Conservation (phyloP, 2,329 filamentous ascomycete species). For the Colletotrichum theobromicola region DNA sequence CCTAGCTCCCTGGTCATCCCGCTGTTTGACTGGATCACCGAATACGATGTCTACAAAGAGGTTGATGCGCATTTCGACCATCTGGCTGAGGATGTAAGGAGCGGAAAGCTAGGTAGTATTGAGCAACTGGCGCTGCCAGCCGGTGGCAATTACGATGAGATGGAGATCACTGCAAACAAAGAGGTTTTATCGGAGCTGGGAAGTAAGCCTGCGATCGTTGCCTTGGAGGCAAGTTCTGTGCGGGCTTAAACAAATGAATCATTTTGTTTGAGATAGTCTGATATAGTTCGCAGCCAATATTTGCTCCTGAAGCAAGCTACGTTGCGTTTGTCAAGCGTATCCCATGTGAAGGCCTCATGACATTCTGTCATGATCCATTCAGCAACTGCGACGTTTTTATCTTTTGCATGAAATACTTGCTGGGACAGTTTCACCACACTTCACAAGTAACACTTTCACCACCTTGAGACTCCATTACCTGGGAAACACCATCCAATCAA, state of each 20-base stretch:
- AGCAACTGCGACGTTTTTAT: too few species aligned
- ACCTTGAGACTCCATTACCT: too few species aligned
- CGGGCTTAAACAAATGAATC: background rate
- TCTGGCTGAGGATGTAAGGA: background rate
- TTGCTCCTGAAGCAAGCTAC: background rate
- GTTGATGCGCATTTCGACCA: background rate
- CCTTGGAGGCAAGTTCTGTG: background rate
- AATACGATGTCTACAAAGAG: background rate
- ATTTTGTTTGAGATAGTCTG: background rate
- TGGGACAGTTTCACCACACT: too few species aligned
- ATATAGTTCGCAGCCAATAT: background rate
- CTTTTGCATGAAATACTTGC: too few species aligned
- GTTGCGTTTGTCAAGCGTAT: too few species aligned
- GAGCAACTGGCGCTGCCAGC: background rate
- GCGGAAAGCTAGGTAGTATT: background rate
- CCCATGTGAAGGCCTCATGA: too few species aligned
- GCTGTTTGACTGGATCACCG: background rate
- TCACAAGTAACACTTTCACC: too few species aligned
- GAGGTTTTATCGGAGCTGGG: background rate
- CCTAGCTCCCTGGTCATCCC: background rate
- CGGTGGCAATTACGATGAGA: background rate
- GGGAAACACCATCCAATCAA: too few species aligned
- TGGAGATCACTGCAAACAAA: background rate
- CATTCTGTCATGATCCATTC: too few species aligned
- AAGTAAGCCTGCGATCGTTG: background rate